These are phyloP conservation scores for Aspergillus quadricinctus DNA, from an alignment of 2,329 filamentous ascomycete species.

Conservation along the genomic window DNA sequence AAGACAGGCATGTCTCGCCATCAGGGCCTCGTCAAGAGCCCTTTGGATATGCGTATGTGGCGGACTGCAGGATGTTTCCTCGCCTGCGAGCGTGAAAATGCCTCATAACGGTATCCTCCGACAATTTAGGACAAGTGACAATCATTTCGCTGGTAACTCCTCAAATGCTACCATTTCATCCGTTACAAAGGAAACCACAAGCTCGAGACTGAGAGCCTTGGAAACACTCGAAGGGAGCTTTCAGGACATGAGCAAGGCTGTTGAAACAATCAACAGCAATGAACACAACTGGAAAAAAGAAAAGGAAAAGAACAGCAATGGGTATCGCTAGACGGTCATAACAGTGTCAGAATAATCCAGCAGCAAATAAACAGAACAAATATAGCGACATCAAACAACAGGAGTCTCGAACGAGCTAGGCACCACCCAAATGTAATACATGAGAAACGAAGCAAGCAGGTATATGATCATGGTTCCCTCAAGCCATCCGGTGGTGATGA, in stretches of 20 bases:
- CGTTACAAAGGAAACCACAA: conserved; percentile 7
- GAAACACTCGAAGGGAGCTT: conserved; percentile 2
- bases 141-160: conserved; percentile 16
- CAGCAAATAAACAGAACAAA: conserved; percentile 10
- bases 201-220: background rate
- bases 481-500: conserved; percentile 9
- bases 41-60: background rate
- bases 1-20: conserved; percentile 12
- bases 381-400: background rate
- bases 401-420: conserved; percentile 7
- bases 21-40: conserved; percentile 10
- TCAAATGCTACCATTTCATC: conserved; percentile 18
- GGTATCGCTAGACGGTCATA: conserved; percentile 23
- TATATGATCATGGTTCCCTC: conserved; percentile 6
- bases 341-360: conserved; percentile 12
- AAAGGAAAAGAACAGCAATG: conserved; percentile 14
- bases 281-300: conserved; percentile 8
- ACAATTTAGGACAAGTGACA: conserved; percentile 17
- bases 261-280: conserved; percentile 10
- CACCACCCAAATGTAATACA: conserved; percentile 4
- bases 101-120: conserved; percentile 9
- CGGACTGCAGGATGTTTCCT: background rate
- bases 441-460: conserved; percentile 6
- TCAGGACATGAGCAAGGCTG: conserved; percentile 7
- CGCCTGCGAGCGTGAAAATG: background rate